phyloP scores from a whole-genome alignment of 2,329 filamentous ascomycete genomes.

The Aspergillus calidoustus region DNA sequence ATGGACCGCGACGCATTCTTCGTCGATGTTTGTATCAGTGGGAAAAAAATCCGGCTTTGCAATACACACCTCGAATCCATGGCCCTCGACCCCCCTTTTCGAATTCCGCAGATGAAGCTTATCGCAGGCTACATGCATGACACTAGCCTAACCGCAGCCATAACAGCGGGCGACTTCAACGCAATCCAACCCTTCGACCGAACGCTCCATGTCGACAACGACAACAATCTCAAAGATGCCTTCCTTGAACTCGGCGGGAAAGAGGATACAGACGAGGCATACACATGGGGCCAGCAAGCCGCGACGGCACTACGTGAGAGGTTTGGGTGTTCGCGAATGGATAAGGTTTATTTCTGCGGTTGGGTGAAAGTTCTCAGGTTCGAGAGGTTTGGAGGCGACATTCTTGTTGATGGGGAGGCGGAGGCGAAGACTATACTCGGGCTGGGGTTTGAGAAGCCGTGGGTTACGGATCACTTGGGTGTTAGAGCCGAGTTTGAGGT shows the following conservation, averaged over 20 bases:
- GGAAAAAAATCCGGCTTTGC: constrained; percentile 9
- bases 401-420: constrained; percentile 3
- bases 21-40: constrained; percentile 1
- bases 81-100: constrained; percentile 10
- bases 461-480: constrained; percentile 22
- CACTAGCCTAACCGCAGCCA: neutral
- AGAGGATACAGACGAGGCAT: constrained; percentile 12
- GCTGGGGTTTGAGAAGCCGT: constrained; percentile 17
- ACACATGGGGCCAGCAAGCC: constrained; percentile 22
- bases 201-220: constrained; percentile 1
- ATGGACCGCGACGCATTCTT: constrained; percentile 20
- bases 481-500: constrained; percentile 8
- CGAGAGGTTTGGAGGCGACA: constrained; percentile 13
- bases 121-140: constrained; percentile 7
- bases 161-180: constrained; percentile 14
- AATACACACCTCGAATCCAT: constrained; percentile 18
- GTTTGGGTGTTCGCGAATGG: constrained; percentile 19
- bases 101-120: constrained; percentile 12
- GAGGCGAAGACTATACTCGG: neutral
- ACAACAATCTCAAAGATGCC: constrained; percentile 16
- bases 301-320: neutral
- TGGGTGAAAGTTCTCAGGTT: neutral
- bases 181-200: constrained; percentile 18
- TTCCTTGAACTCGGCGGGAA: constrained; percentile 14
- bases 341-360: constrained; percentile 18